Conservation (phyloP, 768 basidiomycete genomes). For the Sarcomyxa edulis region DNA sequence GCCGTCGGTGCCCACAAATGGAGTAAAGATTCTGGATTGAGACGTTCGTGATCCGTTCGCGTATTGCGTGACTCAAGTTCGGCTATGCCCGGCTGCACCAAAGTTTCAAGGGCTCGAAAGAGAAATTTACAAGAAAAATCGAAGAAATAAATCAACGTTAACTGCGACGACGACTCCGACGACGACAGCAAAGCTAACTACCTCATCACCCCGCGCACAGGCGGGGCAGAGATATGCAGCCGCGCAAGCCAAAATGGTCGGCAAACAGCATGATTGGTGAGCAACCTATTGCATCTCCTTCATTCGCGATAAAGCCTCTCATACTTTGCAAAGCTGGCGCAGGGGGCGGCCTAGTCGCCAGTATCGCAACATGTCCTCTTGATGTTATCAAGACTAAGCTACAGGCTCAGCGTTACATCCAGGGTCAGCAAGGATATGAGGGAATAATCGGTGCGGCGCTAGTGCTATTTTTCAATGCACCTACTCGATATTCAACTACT, state of each 20-base stretch:
- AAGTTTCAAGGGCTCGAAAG: too few species aligned
- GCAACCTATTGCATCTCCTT: slow-evolving; percentile 15
- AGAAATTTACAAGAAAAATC: too few species aligned
- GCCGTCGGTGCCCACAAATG: too few species aligned
- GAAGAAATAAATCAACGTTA: too few species aligned
- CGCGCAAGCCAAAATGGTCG: slow-evolving; percentile 57
- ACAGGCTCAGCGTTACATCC: slow-evolving; percentile 82
- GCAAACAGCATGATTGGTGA: slow-evolving; percentile 80
- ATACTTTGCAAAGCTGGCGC: slow-evolving; percentile 66
- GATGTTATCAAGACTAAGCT: slow-evolving; percentile 98
- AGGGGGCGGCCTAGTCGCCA: slow-evolving; percentile 89
- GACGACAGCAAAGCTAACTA: slow-evolving; percentile 15
- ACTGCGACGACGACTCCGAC: slow-evolving; percentile 9
- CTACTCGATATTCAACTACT: slow-evolving; percentile 9
- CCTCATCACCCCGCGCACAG: slow-evolving; percentile 43
- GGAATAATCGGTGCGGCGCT: slow-evolving; percentile 65
- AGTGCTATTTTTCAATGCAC: not conserved
- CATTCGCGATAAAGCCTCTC: slow-evolving; percentile 1
- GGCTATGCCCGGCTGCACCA: too few species aligned
- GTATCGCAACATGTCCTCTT: slow-evolving; percentile 92
- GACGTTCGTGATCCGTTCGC: too few species aligned
- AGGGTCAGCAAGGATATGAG: slow-evolving; percentile 68
- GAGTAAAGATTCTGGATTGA: too few species aligned
- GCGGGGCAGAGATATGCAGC: slow-evolving; percentile 68
- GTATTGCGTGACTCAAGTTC: too few species aligned